Percentiles rank a stretch among this genome's conserved stretches.
phyloP scores from a whole-genome alignment of 345 rosid species.

The Salix dunnii region DNA sequence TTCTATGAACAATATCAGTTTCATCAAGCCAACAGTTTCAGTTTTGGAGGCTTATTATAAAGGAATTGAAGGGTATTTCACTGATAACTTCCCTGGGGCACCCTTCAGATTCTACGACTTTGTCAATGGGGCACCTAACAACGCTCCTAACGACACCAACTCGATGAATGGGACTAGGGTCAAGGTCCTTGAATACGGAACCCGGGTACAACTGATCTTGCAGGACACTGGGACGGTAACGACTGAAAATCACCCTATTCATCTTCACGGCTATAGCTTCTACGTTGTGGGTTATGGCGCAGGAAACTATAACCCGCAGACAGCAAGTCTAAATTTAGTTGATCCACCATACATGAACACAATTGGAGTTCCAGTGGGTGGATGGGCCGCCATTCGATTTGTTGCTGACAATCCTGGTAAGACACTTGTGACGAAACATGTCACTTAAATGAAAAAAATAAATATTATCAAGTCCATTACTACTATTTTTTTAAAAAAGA shows the following conservation, averaged over 20 bases:
- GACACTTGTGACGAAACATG: not conserved
- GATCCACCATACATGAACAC: conserved; percentile 89
- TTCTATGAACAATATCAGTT: conserved; percentile 82
- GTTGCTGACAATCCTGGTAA: conserved; percentile 78
- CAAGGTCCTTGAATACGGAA: conserved; percentile 61
- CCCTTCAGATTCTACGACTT: conserved; percentile 69
- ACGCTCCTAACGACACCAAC: conserved; percentile 57
- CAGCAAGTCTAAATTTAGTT: conserved; percentile 49
- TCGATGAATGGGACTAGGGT: conserved; percentile 63
- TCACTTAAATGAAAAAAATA: not conserved
- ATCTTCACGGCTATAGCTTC: conserved; percentile 85
- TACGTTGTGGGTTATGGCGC: conserved; percentile 69
- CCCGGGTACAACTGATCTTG: conserved; percentile 63
- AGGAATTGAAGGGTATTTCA: conserved; percentile 55
- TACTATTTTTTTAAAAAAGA: not conserved
- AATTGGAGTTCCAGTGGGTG: conserved; percentile 84
- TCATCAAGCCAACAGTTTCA: conserved; percentile 56
- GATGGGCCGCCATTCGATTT: conserved; percentile 88
- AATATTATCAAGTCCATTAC: not conserved
- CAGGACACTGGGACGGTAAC: conserved; percentile 71
- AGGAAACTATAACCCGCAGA: conserved; percentile 57
- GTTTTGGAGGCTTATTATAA: conserved; percentile 71
- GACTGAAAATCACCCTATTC: conserved; percentile 87
- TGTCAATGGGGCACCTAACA: conserved; percentile 79
- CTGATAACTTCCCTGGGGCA: conserved; percentile 59